A percentile compares a stretch with the other conserved stretches of the same genome.
Evolutionary conservation across 331 rosid genomes (phyloP).

Genomic region (Ulmus americana): DNA sequence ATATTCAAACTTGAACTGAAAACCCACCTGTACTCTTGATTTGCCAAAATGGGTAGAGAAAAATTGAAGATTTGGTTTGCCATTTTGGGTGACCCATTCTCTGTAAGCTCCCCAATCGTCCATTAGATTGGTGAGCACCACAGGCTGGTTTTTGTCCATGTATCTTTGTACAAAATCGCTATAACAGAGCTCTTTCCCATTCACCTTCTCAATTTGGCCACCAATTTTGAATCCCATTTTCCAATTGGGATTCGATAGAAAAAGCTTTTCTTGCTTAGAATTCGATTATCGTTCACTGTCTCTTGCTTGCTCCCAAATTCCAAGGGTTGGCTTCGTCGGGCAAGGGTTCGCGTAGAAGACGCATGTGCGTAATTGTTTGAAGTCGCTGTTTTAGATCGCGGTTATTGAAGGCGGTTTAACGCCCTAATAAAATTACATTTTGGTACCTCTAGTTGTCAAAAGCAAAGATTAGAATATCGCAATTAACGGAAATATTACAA

Average conservation of each 20-base stretch:
- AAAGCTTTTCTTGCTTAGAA: not conserved
- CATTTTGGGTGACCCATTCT: conserved; percentile 61
- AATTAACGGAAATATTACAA: no score
- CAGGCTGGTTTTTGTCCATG: conserved; percentile 70
- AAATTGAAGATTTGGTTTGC: conserved; percentile 52
- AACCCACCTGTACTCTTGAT: conserved; percentile 69
- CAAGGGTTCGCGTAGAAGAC: no score
- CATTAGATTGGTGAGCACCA: conserved; percentile 63
- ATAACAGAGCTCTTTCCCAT: conserved; percentile 61
- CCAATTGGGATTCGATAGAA: not conserved
- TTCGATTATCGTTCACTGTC: not conserved
- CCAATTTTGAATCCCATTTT: conserved; percentile 49
- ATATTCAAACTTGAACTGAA: not conserved
- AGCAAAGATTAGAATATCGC: no score
- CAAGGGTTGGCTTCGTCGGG: no score
- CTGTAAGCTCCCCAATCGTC: conserved; percentile 71
- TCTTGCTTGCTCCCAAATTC: not conserved
- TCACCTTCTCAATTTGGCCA: conserved; percentile 63
- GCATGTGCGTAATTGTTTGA: no score
- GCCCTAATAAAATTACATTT: no score
- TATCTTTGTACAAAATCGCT: conserved; percentile 50
- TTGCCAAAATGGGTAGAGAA: conserved; percentile 57
- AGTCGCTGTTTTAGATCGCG: no score
- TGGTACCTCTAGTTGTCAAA: no score
- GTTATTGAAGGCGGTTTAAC: no score